Percentiles rank a stretch among this genome's conserved stretches.
These are phyloP conservation scores for Uronychia binucleata DNA, from an alignment of 73 alveolate species.

Conservation along the genomic window DNA sequence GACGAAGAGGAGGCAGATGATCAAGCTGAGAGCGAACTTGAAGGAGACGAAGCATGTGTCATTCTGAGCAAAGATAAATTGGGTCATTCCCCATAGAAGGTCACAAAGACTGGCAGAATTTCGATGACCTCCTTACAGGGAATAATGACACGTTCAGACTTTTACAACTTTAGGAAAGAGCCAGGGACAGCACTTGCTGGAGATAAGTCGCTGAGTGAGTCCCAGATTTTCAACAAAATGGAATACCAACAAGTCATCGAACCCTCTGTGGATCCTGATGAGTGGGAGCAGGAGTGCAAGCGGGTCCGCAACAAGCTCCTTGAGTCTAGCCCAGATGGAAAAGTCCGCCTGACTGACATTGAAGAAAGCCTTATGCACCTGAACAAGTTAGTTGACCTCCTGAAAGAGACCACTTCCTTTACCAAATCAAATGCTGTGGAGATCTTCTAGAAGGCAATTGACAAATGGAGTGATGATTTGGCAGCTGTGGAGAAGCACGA, in stretches of 20 bases:
- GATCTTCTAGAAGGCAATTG: background rate
- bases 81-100: conserved; percentile 2
- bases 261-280: conserved; percentile 50
- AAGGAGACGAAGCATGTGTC: conserved; percentile 25
- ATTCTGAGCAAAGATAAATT: background rate
- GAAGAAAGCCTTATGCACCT: background rate
- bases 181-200: conserved; percentile 17
- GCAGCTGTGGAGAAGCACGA: conserved; percentile 4
- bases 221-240: conserved; percentile 9
- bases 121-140: conserved; percentile 15
- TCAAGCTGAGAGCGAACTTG: background rate
- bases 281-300: conserved; percentile 55
- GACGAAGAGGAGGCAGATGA: conserved; percentile 20
- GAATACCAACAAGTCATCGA: conserved; percentile 5
- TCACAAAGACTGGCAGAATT: conserved; percentile 11
- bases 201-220: conserved; percentile 7
- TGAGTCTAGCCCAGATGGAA: background rate
- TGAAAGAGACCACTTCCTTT: background rate
- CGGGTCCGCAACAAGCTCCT: conserved; percentile 29
- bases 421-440: background rate
- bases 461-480: background rate
- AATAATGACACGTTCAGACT: conserved; percentile 8
- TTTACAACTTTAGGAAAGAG: conserved; percentile 1
- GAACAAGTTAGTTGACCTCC: background rate
- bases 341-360: background rate